A percentile compares a stretch with the other conserved stretches of the same genome.
Evolutionary conservation across 2,329 filamentous ascomycete species (phyloP).

Genomic region (Geosmithia flava): DNA sequence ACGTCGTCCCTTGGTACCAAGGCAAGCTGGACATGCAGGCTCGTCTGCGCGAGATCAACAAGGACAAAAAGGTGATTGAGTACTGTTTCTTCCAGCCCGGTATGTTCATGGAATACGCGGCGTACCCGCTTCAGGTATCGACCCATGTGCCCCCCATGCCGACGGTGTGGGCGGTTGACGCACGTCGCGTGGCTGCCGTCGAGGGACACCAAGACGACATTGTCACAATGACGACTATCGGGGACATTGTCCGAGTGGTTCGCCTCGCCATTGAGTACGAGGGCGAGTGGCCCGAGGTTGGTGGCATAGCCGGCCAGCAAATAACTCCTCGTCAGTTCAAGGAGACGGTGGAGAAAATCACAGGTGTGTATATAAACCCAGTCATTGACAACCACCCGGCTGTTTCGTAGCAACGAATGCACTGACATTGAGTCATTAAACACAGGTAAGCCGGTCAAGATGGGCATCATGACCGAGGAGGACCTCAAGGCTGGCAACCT

Average conservation of each 20-base stretch:
- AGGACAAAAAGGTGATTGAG: conserved; percentile 33
- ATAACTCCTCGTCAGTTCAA: conserved; percentile 23
- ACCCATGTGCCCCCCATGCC: conserved; percentile 27
- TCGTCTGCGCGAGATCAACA: conserved; percentile 40
- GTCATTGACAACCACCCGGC: too few species aligned
- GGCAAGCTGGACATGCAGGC: conserved; percentile 32
- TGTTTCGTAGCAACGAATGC: background rate
- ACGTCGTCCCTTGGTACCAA: conserved; percentile 29
- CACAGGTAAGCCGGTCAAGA: conserved; percentile 8
- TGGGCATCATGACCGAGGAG: conserved; percentile 6
- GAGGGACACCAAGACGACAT: conserved; percentile 26
- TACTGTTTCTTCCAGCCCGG: conserved; percentile 44
- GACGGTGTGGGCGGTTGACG: conserved; percentile 23
- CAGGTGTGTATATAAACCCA: conserved; percentile 23
- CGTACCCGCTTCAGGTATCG: conserved; percentile 31
- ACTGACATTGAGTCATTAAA: background rate
- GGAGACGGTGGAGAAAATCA: conserved; percentile 23
- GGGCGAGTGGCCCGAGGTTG: conserved; percentile 25
- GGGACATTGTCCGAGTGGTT: conserved; percentile 27
- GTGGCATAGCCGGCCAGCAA: conserved; percentile 26
- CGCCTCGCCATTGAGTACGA: conserved; percentile 28
- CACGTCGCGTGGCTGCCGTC: conserved; percentile 26
- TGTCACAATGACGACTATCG: conserved; percentile 29
- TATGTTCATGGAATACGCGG: conserved; percentile 42
- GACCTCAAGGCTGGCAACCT: conserved; percentile 9